phyloP scores from a whole-genome alignment of 345 rosid species.

The Pseudoturritis turrita region DNA sequence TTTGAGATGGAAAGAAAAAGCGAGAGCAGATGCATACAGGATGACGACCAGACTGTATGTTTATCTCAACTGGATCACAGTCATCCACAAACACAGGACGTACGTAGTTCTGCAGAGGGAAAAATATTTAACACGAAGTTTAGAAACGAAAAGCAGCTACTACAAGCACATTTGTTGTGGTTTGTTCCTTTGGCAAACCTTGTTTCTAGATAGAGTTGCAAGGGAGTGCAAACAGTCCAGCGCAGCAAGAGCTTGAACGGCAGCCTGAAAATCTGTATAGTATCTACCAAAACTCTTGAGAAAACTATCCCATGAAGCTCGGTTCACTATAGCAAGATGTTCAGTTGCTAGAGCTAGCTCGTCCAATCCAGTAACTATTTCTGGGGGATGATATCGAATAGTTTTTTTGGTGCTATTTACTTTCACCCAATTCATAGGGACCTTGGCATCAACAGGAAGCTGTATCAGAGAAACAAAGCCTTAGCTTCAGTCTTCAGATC shows the following conservation, averaged over 20 bases:
- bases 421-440: conserved; percentile 74
- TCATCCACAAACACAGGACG: conserved; percentile 65
- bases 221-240: conserved; percentile 90
- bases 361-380: conserved; percentile 67
- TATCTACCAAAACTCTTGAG: conserved; percentile 56
- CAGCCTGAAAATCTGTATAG: conserved; percentile 72
- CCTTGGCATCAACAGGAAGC: conserved; percentile 69
- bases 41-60: conserved; percentile 73
- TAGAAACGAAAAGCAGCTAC: not conserved
- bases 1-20: not conserved
- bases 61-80: conserved; percentile 67
- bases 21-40: conserved; percentile 51
- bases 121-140: not conserved
- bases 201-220: conserved; percentile 74
- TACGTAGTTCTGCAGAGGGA: conserved; percentile 59
- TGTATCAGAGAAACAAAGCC: conserved; percentile 34
- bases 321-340: conserved; percentile 59
- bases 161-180: not conserved
- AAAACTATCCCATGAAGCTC: conserved; percentile 79
- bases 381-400: conserved; percentile 91
- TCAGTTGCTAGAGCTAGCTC: conserved; percentile 74
- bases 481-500: conserved; percentile 7
- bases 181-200: conserved; percentile 38
- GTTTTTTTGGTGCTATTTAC: conserved; percentile 83
- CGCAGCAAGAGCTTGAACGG: conserved; percentile 77